These are phyloP conservation scores for Rickenella mellea DNA, from an alignment of 768 basidiomycete species.

Conservation along the genomic window DNA sequence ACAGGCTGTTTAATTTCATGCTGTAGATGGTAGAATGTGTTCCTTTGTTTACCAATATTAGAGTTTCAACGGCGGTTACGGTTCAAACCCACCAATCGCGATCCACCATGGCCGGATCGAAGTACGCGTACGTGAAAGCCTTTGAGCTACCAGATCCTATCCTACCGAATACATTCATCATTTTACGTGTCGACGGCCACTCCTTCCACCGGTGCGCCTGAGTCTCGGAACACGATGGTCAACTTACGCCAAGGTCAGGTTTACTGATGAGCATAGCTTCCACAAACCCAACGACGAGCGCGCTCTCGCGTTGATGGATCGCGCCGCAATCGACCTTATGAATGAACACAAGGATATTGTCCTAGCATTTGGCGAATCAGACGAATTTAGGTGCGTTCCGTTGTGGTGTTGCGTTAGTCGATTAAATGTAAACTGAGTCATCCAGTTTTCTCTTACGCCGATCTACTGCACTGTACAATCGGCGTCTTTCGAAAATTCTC, in stretches of 20 bases:
- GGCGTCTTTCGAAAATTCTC: constrained; percentile 80
- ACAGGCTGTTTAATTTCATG: constrained; percentile 24
- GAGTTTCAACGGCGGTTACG: too few species aligned
- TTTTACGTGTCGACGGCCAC: constrained; percentile 87
- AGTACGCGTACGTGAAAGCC: constrained; percentile 80
- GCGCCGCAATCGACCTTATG: constrained; percentile 77
- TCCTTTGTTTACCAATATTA: not conserved
- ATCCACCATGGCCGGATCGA: constrained; percentile 76
- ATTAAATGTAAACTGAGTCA: not conserved
- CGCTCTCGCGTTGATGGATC: constrained; percentile 87
- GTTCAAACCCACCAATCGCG: too few species aligned
- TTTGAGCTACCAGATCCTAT: constrained; percentile 87
- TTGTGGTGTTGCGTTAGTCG: not conserved
- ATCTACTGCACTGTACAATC: constrained; percentile 69
- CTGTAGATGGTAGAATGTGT: constrained; percentile 1
- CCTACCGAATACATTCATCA: constrained; percentile 73
- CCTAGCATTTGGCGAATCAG: constrained; percentile 91
- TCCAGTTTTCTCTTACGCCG: constrained; percentile 81
- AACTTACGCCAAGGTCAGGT: constrained; percentile 41
- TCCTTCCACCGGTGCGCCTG: constrained; percentile 76
- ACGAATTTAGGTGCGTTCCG: constrained; percentile 77
- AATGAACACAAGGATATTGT: constrained; percentile 74
- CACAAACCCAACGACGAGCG: constrained; percentile 85
- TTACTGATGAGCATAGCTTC: constrained; percentile 78
- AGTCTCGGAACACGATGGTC: constrained; percentile 2